Percentiles rank a stretch among this genome's conserved stretches.
These are phyloP conservation scores for Handroanthus guayacan DNA, from an alignment of 257 asterid genomes.

Conservation along the genomic window DNA sequence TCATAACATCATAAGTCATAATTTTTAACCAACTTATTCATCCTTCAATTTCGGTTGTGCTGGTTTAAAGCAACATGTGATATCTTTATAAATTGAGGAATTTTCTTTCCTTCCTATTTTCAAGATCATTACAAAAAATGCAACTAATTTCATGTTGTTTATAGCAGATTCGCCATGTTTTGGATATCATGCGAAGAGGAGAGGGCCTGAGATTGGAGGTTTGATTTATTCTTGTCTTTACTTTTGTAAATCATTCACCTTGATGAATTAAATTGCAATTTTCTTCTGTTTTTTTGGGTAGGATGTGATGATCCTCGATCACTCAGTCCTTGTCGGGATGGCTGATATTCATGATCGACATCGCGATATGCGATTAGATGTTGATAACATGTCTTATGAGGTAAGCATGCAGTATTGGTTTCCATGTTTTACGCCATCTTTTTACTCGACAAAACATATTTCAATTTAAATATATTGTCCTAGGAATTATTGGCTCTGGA, in stretches of 20 bases:
- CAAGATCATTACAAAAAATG: neutral
- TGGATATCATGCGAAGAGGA: conserved; percentile 95
- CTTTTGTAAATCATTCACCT: neutral
- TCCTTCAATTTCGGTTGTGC: neutral
- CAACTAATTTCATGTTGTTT: conserved; percentile 7
- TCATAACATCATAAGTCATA: neutral
- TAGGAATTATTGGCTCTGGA: conserved; percentile 75
- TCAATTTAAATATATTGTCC: neutral
- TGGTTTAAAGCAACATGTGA: neutral
- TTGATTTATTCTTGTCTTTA: conserved; percentile 33
- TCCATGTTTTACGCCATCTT: neutral
- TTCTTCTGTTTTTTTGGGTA: conserved; percentile 30
- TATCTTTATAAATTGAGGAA: neutral
- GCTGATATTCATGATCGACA: conserved; percentile 64
- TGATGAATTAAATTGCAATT: neutral
- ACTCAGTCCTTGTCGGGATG: conserved; percentile 62
- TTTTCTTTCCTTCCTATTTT: neutral
- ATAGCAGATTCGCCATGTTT: conserved; percentile 90
- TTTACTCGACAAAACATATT: conserved; percentile 1
- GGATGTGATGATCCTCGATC: conserved; percentile 70
- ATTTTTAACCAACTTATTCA: neutral
- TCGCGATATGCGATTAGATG: conserved; percentile 75
- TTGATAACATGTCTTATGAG: conserved; percentile 81
- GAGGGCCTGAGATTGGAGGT: conserved; percentile 94
- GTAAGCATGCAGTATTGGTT: conserved; percentile 31